phyloP scores from a whole-genome alignment of 208 protist species.

The Leishmania turanica region DNA sequence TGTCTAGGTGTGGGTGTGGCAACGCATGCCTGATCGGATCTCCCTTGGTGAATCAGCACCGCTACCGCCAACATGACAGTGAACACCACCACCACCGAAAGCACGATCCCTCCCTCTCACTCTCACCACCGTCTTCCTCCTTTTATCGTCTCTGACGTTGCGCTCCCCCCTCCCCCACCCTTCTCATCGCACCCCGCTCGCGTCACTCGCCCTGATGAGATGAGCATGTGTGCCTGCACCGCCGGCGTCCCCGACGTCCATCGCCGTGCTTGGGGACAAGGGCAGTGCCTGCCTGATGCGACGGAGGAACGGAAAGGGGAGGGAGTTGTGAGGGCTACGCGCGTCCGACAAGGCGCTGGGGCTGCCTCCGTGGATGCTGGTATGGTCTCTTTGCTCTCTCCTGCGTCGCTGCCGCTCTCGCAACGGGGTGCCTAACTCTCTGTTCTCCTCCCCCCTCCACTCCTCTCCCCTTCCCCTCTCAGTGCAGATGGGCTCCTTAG shows the following conservation, averaged over 20 bases:
- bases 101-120: neutral
- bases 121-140: neutral
- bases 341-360: too few species aligned
- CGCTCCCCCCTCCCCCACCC: neutral
- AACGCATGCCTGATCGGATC: neutral
- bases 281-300: neutral
- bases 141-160: neutral
- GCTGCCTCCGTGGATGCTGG: neutral
- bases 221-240: neutral
- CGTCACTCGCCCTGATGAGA: neutral
- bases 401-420: neutral
- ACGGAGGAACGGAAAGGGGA: neutral
- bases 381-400: neutral
- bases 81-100: neutral
- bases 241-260: neutral
- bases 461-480: neutral
- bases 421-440: neutral
- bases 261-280: neutral
- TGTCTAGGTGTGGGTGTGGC: neutral
- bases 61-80: neutral
- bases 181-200: neutral
- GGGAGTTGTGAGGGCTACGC: neutral
- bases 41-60: neutral
- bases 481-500: neutral
- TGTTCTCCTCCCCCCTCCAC: conserved; percentile 7